These are phyloP conservation scores for Pseudopyricularia javanii DNA, from an alignment of 2,329 filamentous ascomycete genomes.

Conservation along the genomic window DNA sequence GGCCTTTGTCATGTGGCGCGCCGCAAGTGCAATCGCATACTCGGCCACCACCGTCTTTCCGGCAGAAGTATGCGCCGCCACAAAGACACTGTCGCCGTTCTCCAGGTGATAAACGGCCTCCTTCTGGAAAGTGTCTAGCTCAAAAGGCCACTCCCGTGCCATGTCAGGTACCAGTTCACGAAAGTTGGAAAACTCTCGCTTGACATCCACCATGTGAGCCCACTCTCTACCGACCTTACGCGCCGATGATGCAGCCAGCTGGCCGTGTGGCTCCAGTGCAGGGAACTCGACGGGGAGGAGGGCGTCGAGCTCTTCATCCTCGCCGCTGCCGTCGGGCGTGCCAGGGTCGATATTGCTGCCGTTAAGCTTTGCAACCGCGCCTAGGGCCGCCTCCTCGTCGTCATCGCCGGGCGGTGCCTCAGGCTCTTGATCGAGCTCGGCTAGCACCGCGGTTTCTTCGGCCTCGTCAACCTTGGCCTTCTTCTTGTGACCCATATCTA, in stretches of 20 bases:
- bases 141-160: conserved; percentile 93
- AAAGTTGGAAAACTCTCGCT: conserved; percentile 89
- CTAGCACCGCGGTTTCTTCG: conserved; percentile 58
- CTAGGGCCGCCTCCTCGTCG: conserved; percentile 11
- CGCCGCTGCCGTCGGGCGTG: conserved; percentile 21
- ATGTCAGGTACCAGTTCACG: conserved; percentile 87
- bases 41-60: conserved; percentile 98
- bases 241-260: conserved; percentile 56
- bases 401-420: conserved; percentile 20
- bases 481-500: conserved; percentile 54
- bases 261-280: conserved; percentile 72
- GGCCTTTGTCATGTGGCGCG: conserved; percentile 99
- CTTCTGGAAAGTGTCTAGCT: conserved; percentile 96
- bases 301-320: conserved; percentile 63
- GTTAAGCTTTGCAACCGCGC: conserved; percentile 32
- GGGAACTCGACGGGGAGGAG: conserved; percentile 88
- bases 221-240: conserved; percentile 75
- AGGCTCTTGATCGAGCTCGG: conserved; percentile 39
- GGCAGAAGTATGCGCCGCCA: conserved; percentile 92
- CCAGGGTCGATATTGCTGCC: conserved; percentile 85
- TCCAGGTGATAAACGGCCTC: conserved; percentile 97
- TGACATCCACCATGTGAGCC: conserved; percentile 97
- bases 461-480: conserved; percentile 37
- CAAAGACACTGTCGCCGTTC: conserved; percentile 92
- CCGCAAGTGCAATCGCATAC: conserved; percentile 89